A percentile compares a stretch with the other conserved stretches of the same genome.
These are phyloP conservation scores for Ogataea henricii DNA, from an alignment of 805 yeast genomes.

Conservation along the genomic window DNA sequence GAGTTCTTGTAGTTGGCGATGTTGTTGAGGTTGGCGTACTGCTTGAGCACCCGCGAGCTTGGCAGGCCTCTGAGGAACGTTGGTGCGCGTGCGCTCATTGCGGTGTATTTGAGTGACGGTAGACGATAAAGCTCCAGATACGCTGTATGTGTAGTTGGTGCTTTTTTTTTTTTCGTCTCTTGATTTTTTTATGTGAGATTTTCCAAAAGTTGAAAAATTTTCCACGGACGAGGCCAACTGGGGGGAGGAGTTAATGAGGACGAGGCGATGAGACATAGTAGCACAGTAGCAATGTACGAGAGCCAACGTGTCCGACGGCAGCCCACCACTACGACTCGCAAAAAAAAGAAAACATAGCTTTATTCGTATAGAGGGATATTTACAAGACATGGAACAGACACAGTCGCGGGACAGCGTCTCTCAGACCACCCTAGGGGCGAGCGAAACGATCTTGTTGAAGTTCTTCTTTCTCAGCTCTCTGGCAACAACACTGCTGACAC, in stretches of 20 bases:
- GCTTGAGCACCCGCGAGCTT: constrained; percentile 45
- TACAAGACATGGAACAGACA: background rate
- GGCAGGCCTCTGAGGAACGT: constrained; percentile 39
- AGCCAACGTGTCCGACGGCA: background rate
- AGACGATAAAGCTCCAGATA: too few relatives aligned
- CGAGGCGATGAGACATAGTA: background rate
- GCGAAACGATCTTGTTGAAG: constrained; percentile 80
- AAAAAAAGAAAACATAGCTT: background rate
- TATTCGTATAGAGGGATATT: constrained; percentile 2
- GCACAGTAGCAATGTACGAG: too few relatives aligned
- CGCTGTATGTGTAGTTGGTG: background rate
- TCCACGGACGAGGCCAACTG: constrained; percentile 4
- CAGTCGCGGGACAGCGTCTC: background rate
- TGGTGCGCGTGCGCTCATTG: constrained; percentile 24
- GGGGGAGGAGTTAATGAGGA: background rate
- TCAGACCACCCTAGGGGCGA: constrained; percentile 83
- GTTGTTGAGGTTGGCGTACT: constrained; percentile 49
- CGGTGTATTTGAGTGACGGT: background rate
- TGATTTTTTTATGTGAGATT: background rate
- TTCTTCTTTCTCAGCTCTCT: constrained; percentile 84
- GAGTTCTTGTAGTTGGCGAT: constrained; percentile 52
- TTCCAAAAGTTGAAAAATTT: constrained; percentile 6
- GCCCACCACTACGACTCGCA: background rate
- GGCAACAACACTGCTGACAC: constrained; percentile 89
- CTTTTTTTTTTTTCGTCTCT: background rate